A percentile compares a stretch with the other conserved stretches of the same genome.
These are phyloP conservation scores for Vaccinium vitisidaea DNA, from an alignment of 148 eudicot genomes.

Conservation along the genomic window DNA sequence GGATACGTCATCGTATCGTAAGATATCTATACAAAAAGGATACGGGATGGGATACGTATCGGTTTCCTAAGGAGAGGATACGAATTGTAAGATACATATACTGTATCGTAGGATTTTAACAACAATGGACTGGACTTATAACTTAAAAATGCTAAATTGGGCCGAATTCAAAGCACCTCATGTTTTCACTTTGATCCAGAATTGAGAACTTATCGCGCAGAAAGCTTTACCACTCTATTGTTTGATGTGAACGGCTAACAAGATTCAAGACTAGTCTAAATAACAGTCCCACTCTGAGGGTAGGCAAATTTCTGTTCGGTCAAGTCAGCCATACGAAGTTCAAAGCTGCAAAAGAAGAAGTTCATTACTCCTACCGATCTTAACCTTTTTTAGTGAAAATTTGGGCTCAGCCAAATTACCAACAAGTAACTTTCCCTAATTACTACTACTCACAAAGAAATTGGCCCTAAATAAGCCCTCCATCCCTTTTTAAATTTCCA, in stretches of 20 bases:
- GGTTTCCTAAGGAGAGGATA: too few relatives aligned
- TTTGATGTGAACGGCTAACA: not conserved
- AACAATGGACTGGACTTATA: not conserved
- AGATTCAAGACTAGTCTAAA: not conserved
- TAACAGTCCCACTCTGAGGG: not conserved
- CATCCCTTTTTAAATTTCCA: not conserved
- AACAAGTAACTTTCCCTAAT: not conserved
- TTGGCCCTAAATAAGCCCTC: not conserved
- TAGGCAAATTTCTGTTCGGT: not conserved
- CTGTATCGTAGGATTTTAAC: too few relatives aligned
- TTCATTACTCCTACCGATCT: not conserved
- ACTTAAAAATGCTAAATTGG: not conserved
- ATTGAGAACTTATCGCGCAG: not conserved
- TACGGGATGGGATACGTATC: too few relatives aligned
- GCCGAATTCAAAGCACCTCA: not conserved
- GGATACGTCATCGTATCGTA: too few relatives aligned
- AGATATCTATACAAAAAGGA: too few relatives aligned
- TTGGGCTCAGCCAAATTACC: not conserved
- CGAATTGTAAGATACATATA: too few relatives aligned
- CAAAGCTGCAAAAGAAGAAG: not conserved
- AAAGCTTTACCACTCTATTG: not conserved
- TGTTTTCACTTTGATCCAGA: not conserved
- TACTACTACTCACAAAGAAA: not conserved
- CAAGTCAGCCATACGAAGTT: constrained; percentile 1
- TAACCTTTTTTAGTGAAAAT: too few relatives aligned